Evolutionary conservation across 164 flowering plant species (phyloP).

Genomic region (Taxillus chinensis): DNA sequence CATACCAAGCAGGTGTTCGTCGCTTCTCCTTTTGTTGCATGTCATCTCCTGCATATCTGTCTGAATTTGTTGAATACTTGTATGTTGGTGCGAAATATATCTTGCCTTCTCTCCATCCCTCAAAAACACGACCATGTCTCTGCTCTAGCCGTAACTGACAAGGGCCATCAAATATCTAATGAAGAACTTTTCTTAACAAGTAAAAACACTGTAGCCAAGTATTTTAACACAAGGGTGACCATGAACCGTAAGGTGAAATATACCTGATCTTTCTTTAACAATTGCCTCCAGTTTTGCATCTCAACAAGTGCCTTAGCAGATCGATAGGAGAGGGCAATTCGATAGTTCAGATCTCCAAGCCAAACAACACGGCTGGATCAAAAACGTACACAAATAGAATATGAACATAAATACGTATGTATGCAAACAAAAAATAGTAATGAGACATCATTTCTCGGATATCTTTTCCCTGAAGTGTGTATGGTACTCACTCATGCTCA

Average conservation of each 20-base stretch:
- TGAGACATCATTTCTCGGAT: no score
- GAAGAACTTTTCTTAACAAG: no score
- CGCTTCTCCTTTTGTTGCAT: slow-evolving; percentile 86
- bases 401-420: neutral
- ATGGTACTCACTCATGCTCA: slow-evolving; percentile 50
- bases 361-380: slow-evolving; percentile 50
- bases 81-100: slow-evolving; percentile 93
- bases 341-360: slow-evolving; percentile 71
- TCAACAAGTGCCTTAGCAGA: slow-evolving; percentile 83
- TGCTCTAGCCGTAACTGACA: slow-evolving; percentile 73
- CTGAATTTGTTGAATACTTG: slow-evolving; percentile 88
- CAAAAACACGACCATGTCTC: slow-evolving; percentile 62
- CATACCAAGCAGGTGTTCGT: slow-evolving; percentile 94
- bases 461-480: no score
- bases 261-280: slow-evolving; percentile 83
- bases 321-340: slow-evolving; percentile 71
- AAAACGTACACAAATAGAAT: slow-evolving; percentile 4
- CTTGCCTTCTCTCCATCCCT: slow-evolving; percentile 79
- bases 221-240: no score
- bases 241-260: neutral
- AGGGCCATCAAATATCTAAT: no score
- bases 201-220: no score
- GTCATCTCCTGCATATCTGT: slow-evolving; percentile 85
- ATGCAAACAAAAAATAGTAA: no score
- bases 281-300: slow-evolving; percentile 86